These are phyloP conservation scores for Forsythia viridissima DNA, from an alignment of 257 asterid genomes.

Conservation along the genomic window DNA sequence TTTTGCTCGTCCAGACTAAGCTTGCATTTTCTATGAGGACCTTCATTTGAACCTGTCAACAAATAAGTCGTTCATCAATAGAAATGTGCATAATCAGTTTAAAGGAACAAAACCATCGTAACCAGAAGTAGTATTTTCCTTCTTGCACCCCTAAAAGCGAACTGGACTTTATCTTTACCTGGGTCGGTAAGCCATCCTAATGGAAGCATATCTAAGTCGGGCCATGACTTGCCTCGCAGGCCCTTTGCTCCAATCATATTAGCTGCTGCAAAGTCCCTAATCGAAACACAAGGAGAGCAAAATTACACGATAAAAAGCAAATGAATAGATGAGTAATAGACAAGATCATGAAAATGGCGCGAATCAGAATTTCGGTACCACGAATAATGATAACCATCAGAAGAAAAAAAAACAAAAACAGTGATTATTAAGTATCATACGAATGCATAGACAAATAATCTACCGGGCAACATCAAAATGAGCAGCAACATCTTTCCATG, in stretches of 20 bases:
- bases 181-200: constrained; percentile 85
- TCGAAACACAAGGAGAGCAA: constrained; percentile 2
- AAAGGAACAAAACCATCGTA: background rate
- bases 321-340: background rate
- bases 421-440: background rate
- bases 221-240: constrained; percentile 89
- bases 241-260: constrained; percentile 77
- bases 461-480: constrained; percentile 87
- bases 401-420: too few species aligned
- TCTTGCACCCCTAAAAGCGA: background rate
- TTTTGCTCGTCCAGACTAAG: constrained; percentile 72
- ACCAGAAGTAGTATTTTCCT: background rate
- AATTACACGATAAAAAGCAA: background rate
- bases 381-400: too few species aligned
- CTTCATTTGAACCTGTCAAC: constrained; percentile 60
- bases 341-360: constrained; percentile 16
- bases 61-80: constrained; percentile 10
- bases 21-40: constrained; percentile 73
- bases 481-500: constrained; percentile 72
- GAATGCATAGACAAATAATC: background rate
- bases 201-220: constrained; percentile 98
- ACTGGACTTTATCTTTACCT: constrained; percentile 38
- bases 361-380: constrained; percentile 2
- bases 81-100: background rate
- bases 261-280: constrained; percentile 80